These are phyloP conservation scores for Saturnispora silvae DNA, from an alignment of 805 yeast species.

Conservation along the genomic window DNA sequence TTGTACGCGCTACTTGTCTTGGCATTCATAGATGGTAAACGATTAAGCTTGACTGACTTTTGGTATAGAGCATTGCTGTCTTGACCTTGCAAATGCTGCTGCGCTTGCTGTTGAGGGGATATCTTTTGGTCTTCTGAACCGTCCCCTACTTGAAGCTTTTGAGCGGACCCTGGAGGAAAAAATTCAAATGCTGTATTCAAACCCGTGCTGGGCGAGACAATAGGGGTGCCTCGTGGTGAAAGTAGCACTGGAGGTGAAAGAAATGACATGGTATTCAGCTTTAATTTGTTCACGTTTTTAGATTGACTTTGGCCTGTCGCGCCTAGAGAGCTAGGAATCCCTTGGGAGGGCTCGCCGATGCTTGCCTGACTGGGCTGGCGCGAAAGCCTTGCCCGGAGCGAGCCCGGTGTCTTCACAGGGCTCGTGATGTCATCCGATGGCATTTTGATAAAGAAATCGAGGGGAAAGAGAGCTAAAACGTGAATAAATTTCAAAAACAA, in stretches of 20 bases:
- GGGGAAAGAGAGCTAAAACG: no score
- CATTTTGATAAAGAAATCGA: neutral
- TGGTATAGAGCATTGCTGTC: neutral
- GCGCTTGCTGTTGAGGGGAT: neutral
- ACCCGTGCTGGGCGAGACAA: conserved; percentile 18
- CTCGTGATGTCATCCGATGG: neutral
- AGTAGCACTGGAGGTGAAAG: conserved; percentile 18
- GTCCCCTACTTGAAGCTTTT: neutral
- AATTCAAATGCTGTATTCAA: conserved; percentile 4
- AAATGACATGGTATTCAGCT: conserved; percentile 17
- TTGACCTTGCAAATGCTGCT: neutral
- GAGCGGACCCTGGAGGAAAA: conserved; percentile 2
- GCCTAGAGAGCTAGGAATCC: neutral
- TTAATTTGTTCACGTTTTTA: conserved; percentile 11
- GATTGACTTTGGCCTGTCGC: no score
- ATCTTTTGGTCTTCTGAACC: neutral
- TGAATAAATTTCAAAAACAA: no score
- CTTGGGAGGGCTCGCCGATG: conserved; percentile 5
- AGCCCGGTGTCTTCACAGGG: neutral
- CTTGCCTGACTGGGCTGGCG: conserved; percentile 1
- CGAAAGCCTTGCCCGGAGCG: neutral
- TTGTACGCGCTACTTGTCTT: neutral
- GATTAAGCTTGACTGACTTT: conserved; percentile 1
- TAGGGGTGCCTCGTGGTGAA: conserved; percentile 25
- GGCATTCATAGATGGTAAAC: conserved; percentile 1